Base-by-base conservation (phyloP, 2,329 filamentous ascomycete species). In the Diaporthe aspalathi region DNA sequence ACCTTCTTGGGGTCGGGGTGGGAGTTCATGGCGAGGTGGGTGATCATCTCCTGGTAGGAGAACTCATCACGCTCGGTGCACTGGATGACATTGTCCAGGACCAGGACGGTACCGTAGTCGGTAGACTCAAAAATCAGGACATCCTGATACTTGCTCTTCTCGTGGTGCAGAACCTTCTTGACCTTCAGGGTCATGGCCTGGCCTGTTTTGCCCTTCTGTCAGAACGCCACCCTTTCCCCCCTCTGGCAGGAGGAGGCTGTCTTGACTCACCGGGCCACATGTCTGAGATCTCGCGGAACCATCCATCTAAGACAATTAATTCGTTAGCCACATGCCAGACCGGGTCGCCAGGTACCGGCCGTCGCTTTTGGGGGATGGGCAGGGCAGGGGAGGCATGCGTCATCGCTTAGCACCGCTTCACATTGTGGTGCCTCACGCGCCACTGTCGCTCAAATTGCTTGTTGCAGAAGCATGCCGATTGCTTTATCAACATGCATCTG, bases 11-110 rank as follows among this genome's bases (percentile, higher is more conserved):
- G 96, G 88, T 97, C 91, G 77, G 96, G 96, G 90, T 99, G 96
- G 68, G 95, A 94, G 90, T 97, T 96, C 92, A 99, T 94, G 85
- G 94, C 96, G 77, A 99, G 89, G 86, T 99, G 94, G 78, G 95
- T 95, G 85, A 99, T 99, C 96, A 99, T 99, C 90, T 99, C 96
- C 89, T 99, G 96, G 91, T 97, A 97, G 78, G 95, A 94, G 89
- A 98, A 99, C 88, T 99, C 96, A 81, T 99, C 94, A 76, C 95
- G 92, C 90, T 99, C 96, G 77, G 96, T 98, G 90, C 92, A 94
- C 86, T 99, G 96, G 84, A 99, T 97, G 82, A 98, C 96, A 82
- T 98, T 98, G 89, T 99, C 96, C 77, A 99, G 91, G 74, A 99
- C 95, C 72, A 99, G 89, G 73, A 98, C 95, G 80, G 91, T 97